Conservation (phyloP, 2,329 filamentous ascomycete species). For the Rhynchosporium graminicola region DNA sequence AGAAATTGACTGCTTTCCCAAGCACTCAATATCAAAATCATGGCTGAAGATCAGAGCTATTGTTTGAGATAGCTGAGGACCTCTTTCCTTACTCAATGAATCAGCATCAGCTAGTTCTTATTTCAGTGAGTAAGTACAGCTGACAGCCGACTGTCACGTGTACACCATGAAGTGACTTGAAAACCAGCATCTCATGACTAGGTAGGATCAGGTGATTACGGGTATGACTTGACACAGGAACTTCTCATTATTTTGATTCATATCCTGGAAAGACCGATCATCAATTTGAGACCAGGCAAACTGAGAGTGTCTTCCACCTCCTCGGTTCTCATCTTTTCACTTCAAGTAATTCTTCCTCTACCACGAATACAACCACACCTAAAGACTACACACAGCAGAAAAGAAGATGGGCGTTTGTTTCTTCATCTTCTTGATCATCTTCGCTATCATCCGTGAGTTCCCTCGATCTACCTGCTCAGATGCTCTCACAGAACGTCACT, state of each 20-base stretch:
- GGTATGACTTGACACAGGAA: background rate
- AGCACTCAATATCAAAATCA: no score
- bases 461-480: no score
- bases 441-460: conserved; percentile 19
- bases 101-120: background rate
- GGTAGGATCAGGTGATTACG: background rate
- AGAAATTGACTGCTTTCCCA: no score
- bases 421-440: conserved; percentile 8
- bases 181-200: background rate
- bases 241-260: background rate
- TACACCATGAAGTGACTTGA: background rate
- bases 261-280: background rate
- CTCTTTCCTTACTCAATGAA: background rate
- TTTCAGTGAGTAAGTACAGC: background rate
- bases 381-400: background rate
- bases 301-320: no score
- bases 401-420: conserved; percentile 11
- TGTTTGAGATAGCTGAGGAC: no score
- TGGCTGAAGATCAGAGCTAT: no score
- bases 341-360: background rate
- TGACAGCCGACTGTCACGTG: background rate
- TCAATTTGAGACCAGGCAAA: background rate
- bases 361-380: background rate
- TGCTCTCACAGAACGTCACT: background rate
- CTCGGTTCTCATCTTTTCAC: background rate